A percentile compares a stretch with the other conserved stretches of the same genome.
Conservation (phyloP, 129 eudicot genomes). For the Helianthus annuus region HanXRQr2.0-SUNRISE NC_035437.2:82418786-82419285, state of each 20-base stretch:
- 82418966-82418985: slow-evolving; percentile 18
- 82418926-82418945: slow-evolving; percentile 20
- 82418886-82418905: slow-evolving; percentile 5
- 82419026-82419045: background rate
- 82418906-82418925: slow-evolving; percentile 10
- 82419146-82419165: background rate
- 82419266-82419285: too few species aligned
- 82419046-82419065: background rate
- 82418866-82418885: slow-evolving; percentile 7
- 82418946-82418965: slow-evolving; percentile 27
- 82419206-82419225: too few species aligned
- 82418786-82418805: slow-evolving; percentile 64
- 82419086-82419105: background rate
- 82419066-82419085: slow-evolving; percentile 15
- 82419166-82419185: background rate
- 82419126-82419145: background rate
- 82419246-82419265: too few species aligned
- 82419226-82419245: background rate
- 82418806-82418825: slow-evolving; percentile 36
- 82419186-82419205: background rate
- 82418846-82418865: slow-evolving; percentile 12
- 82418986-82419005: slow-evolving; percentile 27
- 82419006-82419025: background rate
- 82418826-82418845: slow-evolving; percentile 13
- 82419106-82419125: background rate